Evolutionary conservation across 2,329 filamentous ascomycete genomes (phyloP).

Genomic region (Scedosporium aurantiacum): DNA sequence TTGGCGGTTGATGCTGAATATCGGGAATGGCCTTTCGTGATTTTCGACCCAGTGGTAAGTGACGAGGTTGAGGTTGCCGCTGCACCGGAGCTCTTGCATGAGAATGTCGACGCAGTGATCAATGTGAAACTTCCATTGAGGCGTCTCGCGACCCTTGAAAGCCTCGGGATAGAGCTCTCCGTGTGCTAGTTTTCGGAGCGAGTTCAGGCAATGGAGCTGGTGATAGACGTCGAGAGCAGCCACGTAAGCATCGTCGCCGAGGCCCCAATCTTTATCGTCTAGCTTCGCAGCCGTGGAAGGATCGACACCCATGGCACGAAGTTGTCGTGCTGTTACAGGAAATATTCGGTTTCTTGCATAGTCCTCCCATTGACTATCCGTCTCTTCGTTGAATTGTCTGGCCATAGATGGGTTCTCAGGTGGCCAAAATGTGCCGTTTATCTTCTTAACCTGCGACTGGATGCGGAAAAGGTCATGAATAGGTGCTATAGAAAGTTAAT

Average conservation of each 20-base stretch:
- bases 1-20: background rate
- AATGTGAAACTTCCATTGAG: slow-evolving; percentile 2
- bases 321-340: too few species aligned
- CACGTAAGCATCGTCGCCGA: background rate
- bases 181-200: slow-evolving; percentile 4
- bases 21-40: background rate
- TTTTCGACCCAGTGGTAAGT: background rate
- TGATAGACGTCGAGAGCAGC: slow-evolving; percentile 7
- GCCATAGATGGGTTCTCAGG: too few species aligned
- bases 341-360: too few species aligned
- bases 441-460: too few species aligned
- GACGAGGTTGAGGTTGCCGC: background rate
- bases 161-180: slow-evolving; percentile 4
- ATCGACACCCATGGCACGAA: too few species aligned
- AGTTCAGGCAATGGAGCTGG: slow-evolving; percentile 7
- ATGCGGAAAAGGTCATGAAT: too few species aligned
- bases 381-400: too few species aligned
- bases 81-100: slow-evolving; percentile 5
- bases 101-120: slow-evolving; percentile 8
- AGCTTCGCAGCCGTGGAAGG: too few species aligned
- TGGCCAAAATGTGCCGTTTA: too few species aligned
- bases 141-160: background rate
- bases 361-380: too few species aligned
- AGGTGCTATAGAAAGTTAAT: too few species aligned
- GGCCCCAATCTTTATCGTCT: too few species aligned